Base-by-base conservation (phyloP, 805 yeast genomes). In the Candida quercuum region DNA sequence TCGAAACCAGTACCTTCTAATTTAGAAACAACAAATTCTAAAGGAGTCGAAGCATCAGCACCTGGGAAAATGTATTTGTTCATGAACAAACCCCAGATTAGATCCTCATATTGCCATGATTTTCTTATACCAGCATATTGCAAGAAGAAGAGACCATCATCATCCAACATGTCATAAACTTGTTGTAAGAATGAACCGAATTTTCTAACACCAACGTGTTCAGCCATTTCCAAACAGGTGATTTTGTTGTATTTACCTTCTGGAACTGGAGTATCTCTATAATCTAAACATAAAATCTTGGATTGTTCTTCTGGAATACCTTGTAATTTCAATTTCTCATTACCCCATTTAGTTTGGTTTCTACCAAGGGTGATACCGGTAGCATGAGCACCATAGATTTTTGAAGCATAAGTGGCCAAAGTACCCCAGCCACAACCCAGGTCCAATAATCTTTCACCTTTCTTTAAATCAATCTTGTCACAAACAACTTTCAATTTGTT, bases 391-490 rank as follows among this genome's bases (percentile, higher is more conserved):
- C 89, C 94, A 54, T 81, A 81, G 57, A 81, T 78, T 45, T 79
- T 74, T 3, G 95, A 84, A 22, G 93, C 88, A 61, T 70, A 86
- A 22, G 91, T 72, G 33, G 95, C 87, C 57, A 89, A 72, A 36
- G 96, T 84, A 58, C 96, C 96, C 96, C 96, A 87, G 51, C 96
- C 96, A 64, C 96, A 87, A 45, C 96, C 96, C 41, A 87, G 66
- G 57, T 87, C 96, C 43, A 87, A 76, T 60, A 86, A 69, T 43
- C 67, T 67, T 48, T 87, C 96, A 51, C 86, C 93, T 48, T 74
- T 53, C 55, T 79, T 57, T 51, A 87, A 70, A 42, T 74, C 84
- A 47, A 86, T 81, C 68, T 87, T 87, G 63, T 85, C 94, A 59
- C 94, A 88, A 38, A 87, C 95, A 54, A 82, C 66, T 56, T 85